A percentile compares a stretch with the other conserved stretches of the same genome.
phyloP scores from a whole-genome alignment of 176 grass and related monocot species.

The Phyllostachys edulis region DNA sequence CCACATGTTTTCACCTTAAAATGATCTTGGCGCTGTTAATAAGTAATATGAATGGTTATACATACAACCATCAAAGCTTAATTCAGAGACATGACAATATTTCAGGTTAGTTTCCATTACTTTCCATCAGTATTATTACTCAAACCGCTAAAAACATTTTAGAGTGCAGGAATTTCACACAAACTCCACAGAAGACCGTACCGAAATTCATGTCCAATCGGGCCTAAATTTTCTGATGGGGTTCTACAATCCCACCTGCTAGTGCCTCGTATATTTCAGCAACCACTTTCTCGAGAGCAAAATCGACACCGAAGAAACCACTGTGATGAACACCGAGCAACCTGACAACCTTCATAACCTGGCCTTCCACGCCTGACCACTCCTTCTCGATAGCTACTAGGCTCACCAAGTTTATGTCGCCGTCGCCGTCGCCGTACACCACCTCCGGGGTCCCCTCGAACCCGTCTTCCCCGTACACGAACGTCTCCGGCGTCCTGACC shows the following conservation, averaged over 20 bases:
- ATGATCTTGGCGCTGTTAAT: too few relatives aligned
- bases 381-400: constrained; percentile 36
- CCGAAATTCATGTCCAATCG: too few relatives aligned
- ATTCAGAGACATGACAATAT: neutral
- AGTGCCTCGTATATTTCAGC: constrained; percentile 25
- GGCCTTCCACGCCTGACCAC: constrained; percentile 40
- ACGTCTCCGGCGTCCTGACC: constrained; percentile 48
- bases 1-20: too few relatives aligned
- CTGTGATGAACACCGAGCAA: constrained; percentile 43
- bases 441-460: constrained; percentile 47
- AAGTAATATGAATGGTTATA: too few relatives aligned
- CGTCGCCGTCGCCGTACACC: constrained; percentile 66
- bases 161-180: too few relatives aligned
- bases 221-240: neutral
- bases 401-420: constrained; percentile 61
- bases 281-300: constrained; percentile 6
- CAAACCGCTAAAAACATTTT: neutral
- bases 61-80: neutral
- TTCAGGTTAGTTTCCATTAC: neutral
- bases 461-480: constrained; percentile 36
- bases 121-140: neutral
- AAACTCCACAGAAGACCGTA: too few relatives aligned
- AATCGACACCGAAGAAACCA: constrained; percentile 27
- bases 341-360: constrained; percentile 49
- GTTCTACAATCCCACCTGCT: neutral